Percentiles rank a stretch among this genome's conserved stretches.
Evolutionary conservation across 2,329 filamentous ascomycete species (phyloP).

Genomic region (Arthrobotrys megalospora): DNA sequence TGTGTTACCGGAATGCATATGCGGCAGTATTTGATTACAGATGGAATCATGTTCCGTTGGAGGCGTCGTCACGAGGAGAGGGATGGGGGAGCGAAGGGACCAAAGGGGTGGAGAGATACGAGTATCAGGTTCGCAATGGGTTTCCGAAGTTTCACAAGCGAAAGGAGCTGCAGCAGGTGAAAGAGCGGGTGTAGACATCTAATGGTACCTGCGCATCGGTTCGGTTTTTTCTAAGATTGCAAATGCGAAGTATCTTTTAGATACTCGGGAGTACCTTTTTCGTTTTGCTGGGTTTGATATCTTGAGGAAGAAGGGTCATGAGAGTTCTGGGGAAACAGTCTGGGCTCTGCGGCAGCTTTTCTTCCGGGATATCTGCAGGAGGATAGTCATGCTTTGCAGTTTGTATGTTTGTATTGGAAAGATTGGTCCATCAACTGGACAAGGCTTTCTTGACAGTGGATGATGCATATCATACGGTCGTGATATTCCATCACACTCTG

Average conservation of each 20-base stretch:
- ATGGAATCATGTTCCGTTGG: slow-evolving; percentile 42
- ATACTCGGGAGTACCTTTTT: slow-evolving; percentile 11
- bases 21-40: slow-evolving; percentile 24
- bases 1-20: slow-evolving; percentile 37
- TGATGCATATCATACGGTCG: slow-evolving; percentile 1
- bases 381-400: slow-evolving; percentile 9
- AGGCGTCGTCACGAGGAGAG: slow-evolving; percentile 35
- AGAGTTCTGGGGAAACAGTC: slow-evolving; percentile 14
- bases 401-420: neutral
- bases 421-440: slow-evolving; percentile 25
- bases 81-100: neutral
- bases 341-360: slow-evolving; percentile 17
- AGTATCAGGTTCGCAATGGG: slow-evolving; percentile 24
- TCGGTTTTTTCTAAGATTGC: neutral
- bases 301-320: slow-evolving; percentile 29
- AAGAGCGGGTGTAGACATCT: neutral
- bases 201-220: slow-evolving; percentile 8
- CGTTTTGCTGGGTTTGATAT: slow-evolving; percentile 9
- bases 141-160: slow-evolving; percentile 29
- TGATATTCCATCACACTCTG: slow-evolving; percentile 7
- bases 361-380: neutral
- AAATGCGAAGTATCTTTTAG: slow-evolving; percentile 28
- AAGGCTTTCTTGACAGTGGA: slow-evolving; percentile 11
- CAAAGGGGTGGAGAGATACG: neutral
- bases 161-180: neutral